Evolutionary conservation across 768 basidiomycete species (phyloP), one percentile per base, ranked within the genome.

Genomic region (Scleroderma bovista): DNA sequence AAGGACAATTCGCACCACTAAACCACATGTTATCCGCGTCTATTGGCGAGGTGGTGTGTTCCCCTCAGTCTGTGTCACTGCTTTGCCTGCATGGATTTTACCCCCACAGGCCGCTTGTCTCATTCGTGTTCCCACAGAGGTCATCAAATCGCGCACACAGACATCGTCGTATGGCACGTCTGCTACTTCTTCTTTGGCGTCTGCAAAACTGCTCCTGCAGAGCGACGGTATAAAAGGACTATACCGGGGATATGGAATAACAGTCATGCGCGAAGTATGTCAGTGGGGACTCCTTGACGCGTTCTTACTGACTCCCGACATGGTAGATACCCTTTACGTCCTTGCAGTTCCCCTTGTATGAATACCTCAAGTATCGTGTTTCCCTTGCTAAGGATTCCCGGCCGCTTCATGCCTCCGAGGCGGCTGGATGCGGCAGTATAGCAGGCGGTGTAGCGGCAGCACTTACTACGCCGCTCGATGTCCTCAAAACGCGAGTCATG

Each of bases 401-500:
- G 51, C 73, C 76, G 39, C 67, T 89, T 8, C 79, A 78, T 54
- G 80, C 82, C 3, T 77, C 84, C 52, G 86, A 90, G 67, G 86
- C 91, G 45, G 94, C 93, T 0, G 54, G 85, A 3, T 98, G 95
- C 58, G 96, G 95, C 3, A 89, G 86, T 60, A 72, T 95, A 41
- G 88, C 96, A 0, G 96, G 96, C 8, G 95, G 88, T 0, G 71
- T 89, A 23, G 93, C 93, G 5, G 95, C 93, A 1, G 89, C 86
- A 0, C 57, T 86, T 32, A 98, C 96, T 1, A 98, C 96, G 0
- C 96, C 96, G 1, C 73, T 99, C 26, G 96, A 99, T 60, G 96
- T 98, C 2, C 76, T 96, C 31, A 99, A 99, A 66, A 99, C 96
- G 1, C 79, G 96, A 16, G 87, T 96, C 39, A 99, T 99, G 96